Base-by-base conservation (phyloP, 2,329 filamentous ascomycete species). In the Trichophyton schoenleinii region DNA sequence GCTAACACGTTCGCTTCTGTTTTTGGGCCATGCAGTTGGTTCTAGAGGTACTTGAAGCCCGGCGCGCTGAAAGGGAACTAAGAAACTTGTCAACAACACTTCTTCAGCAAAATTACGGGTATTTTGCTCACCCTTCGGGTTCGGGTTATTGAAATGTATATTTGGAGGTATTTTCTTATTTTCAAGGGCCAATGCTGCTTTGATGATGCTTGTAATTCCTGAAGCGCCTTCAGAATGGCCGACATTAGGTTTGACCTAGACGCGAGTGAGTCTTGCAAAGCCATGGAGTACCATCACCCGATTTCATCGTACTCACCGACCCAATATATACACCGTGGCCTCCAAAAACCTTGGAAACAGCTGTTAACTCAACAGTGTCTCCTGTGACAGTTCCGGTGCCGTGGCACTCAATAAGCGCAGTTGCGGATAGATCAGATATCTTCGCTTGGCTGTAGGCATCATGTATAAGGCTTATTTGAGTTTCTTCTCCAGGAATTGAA, bases 361-460 rank as follows among this genome's bases (percentile, higher is more conserved):
- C 46, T 15, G 46, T 25, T 49, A 49, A 20, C 5, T 49, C 46
- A 4, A 22, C 15, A 1, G 22, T 28, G 25, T 49, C 46, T 5
- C 46, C 46, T 2, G 28, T 49, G 25, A 49, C 46, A 1, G 53
- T 57, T 36, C 53, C 53, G 2, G 53, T 57, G 0, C 53, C 53
- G 13, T 57, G 53, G 11, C 25, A 31, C 3, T 59, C 57, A 48
- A 59, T 15, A 38, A 36, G 38, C 3, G 46, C 46, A 31, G 46
- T 49, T 25, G 9, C n/a, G 2, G 31, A 41, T 2, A 41, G n/a
- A 46, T 11, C 66, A 22, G 92, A 80, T 62, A 86, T 86, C 48
- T 87, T 86, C 52, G 88, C 82, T 55, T 86, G 63, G 5, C 60
- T 61, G 64, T 82, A 82, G 0, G 77, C 78, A 8, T 71, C 67